These are phyloP conservation scores for Fraxinus dipetala DNA, from an alignment of 305 asterid species.

Conservation along the genomic window DNA sequence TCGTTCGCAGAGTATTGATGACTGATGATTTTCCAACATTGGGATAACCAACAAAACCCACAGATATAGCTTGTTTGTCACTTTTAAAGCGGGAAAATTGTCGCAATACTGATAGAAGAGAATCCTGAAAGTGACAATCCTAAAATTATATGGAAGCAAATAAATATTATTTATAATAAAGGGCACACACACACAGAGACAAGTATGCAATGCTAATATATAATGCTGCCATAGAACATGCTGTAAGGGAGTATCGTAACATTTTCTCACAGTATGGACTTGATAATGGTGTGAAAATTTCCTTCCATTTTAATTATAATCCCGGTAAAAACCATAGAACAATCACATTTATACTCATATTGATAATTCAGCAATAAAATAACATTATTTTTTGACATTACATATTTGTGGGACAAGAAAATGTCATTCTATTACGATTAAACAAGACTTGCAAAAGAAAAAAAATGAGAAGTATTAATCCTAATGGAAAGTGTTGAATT, in stretches of 20 bases:
- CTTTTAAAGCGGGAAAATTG: constrained; percentile 84
- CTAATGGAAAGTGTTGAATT: background rate
- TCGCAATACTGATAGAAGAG: constrained; percentile 85
- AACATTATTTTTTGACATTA: background rate
- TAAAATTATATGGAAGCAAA: constrained; percentile 9
- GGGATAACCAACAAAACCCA: constrained; percentile 95
- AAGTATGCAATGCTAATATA: background rate
- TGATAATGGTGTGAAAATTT: background rate
- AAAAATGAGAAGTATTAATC: background rate
- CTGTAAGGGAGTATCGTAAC: background rate
- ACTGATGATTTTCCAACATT: constrained; percentile 98
- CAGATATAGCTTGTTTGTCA: constrained; percentile 95
- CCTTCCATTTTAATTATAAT: background rate
- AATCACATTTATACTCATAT: background rate
- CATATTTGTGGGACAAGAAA: background rate
- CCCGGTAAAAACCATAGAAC: background rate
- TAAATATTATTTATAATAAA: background rate
- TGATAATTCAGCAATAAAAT: background rate
- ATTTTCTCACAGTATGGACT: background rate
- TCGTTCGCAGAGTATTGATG: constrained; percentile 88
- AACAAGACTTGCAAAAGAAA: background rate
- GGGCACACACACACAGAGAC: background rate
- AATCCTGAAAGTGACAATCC: constrained; percentile 47
- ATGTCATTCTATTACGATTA: background rate
- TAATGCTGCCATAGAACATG: background rate